Percentiles rank a stretch among this genome's conserved stretches.
Conservation (phyloP, 208 protist genomes). For the Phytomonas sp. region DNA sequence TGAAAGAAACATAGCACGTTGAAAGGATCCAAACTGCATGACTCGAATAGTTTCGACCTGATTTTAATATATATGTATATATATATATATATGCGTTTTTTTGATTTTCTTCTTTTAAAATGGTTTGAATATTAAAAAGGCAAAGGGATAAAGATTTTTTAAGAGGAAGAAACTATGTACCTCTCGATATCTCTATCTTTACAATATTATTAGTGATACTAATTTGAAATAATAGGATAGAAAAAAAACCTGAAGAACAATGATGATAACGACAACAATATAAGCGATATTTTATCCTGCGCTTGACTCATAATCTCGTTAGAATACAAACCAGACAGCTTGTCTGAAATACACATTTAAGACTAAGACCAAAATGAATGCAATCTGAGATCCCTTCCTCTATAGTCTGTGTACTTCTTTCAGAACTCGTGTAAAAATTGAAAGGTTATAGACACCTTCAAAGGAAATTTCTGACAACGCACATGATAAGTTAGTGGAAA, state of each 20-base stretch:
- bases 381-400: neutral
- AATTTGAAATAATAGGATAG: neutral
- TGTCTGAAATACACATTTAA: neutral
- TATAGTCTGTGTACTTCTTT: neutral
- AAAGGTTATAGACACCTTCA: neutral
- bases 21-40: neutral
- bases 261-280: neutral
- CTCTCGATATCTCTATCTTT: neutral
- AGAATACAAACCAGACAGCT: neutral
- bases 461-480: neutral
- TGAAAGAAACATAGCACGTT: neutral
- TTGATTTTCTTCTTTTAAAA: neutral
- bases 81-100: neutral
- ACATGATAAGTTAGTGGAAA: neutral
- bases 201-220: constrained; percentile 2
- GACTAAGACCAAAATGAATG: neutral
- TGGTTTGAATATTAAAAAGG: neutral
- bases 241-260: neutral
- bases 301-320: neutral
- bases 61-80: constrained; percentile 1
- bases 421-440: neutral
- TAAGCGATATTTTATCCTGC: neutral
- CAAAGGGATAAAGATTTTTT: neutral
- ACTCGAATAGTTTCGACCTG: neutral
- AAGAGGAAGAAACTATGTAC: neutral